Evolutionary conservation across 768 basidiomycete genomes (phyloP), one percentile per base, ranked within the genome.

Genomic region (Astraeus odoratus): DNA sequence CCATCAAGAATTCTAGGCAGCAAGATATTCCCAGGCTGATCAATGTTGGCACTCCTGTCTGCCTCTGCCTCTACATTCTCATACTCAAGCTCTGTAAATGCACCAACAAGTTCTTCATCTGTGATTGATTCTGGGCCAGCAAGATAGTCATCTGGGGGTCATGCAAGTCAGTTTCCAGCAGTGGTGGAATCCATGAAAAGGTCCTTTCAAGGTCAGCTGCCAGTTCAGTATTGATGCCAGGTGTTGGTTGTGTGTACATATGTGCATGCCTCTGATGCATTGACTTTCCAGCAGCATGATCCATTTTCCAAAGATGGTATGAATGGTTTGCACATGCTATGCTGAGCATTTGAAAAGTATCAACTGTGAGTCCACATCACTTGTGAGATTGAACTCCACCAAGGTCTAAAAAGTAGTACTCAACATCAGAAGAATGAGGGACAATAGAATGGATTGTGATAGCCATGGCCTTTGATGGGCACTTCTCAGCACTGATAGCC

Each of bases 341-440:
- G 38, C 29, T 44, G 31, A 50, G 33, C 8, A 35, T 24, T 29
- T 49, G 16, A 23, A 44, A 49, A 8, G 18, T 49, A 13, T 35
- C 5, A 12, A 49, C 43, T 8, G 48, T 44, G 8, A 61, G 46
- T 9, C 43, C 41, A 38, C 44, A 57, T 8, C 49, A 49, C 31
- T 51, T 51, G 1, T 42, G 44, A 3, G 44, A 23, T 40, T 64
- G 60, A 22, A 52, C 44, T 6, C 51, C 48, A 10, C 53, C 51
- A 12, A 62, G 52, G 13, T 25, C 38, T 0, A 58, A 60, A 49
- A 62, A 63, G 3, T 56, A 38, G 0, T 46, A 33, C 43, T 63
- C 61, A 34, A 63, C 51, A 22, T 63, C 55, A 10, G 56, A 57
- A 3, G 60, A 33, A 47, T 62, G 62, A 8, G 62, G 60, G 8